Base-by-base conservation (phyloP, 495 filamentous ascomycete species). In the Neurospora sp. region DNA sequence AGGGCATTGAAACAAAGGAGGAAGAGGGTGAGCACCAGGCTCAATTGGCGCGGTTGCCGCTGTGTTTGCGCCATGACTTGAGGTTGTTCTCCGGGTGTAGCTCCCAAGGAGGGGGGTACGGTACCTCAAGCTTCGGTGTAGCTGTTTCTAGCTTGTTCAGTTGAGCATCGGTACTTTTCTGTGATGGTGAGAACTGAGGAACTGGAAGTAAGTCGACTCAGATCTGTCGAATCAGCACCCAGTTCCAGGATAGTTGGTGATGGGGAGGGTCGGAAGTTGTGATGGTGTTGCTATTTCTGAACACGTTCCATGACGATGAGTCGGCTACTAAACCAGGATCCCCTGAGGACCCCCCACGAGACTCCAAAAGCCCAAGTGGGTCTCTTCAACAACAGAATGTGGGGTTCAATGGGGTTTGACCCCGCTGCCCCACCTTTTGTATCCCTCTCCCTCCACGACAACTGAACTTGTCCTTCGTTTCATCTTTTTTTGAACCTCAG, bases 21-120 rank as follows among this genome's bases (percentile, higher is more conserved):
- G 48, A 41, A 45, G 9, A 71, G 35, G 44, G 71, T 74, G 72
- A 75, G 72, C 71, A 75, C 31, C 6, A 73, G 37, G 70, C 74
- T 73, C 77, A 76, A 61, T 75, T 76, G 78, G 72, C 74, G 75
- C 53, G 27, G 27, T 65, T 35, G 53, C 22, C 53, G 53, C 27
- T 14, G 8, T 61, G 53, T 7, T 44, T 20, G 18, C 71, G 76
- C 76, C 78, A 78, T 78, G 69, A 37, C 69, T 70, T 65, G 42
- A 20, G 31, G 22, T 35, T 37, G 38, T 35, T 3, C n/a, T 18
- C 40, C 9, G 20, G 9, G 9, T 20, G 31, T 3, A 22, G 6
- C 5, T 45, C 42, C 42, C 42, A 20, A 45, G 42, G 9, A 45
- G 31, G 69, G 18, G 70, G 35, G 53, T 68, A n/a, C 18, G 42